These are phyloP conservation scores for Penicillium sp. DNA, from an alignment of 2,329 filamentous ascomycete species.

Conservation along the genomic window DNA sequence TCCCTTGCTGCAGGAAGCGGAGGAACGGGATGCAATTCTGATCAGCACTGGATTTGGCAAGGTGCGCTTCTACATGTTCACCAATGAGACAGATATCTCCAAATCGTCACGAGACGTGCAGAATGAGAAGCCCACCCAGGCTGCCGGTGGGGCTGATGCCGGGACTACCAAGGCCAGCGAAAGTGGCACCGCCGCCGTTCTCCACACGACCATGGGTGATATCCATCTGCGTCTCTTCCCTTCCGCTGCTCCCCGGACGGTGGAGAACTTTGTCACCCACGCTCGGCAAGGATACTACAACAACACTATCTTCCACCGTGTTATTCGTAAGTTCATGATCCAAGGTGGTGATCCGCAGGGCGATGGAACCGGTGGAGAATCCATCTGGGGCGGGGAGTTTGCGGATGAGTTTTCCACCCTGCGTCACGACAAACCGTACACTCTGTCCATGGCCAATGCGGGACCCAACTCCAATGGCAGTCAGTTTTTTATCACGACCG, in stretches of 20 bases:
- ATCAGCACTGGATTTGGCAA: conserved; percentile 81
- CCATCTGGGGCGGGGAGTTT: conserved; percentile 90
- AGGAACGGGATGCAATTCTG: conserved; percentile 85
- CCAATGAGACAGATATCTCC: conserved; percentile 78
- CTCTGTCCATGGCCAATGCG: conserved; percentile 95
- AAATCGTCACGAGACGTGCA: conserved; percentile 87
- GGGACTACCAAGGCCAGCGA: conserved; percentile 63
- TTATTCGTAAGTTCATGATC: conserved; percentile 99
- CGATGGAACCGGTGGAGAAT: conserved; percentile 86
- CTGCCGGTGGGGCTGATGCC: conserved; percentile 49
- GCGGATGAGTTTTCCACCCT: conserved; percentile 90
- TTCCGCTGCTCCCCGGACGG: conserved; percentile 85
- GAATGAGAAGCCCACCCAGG: conserved; percentile 81
- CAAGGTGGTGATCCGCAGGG: conserved; percentile 79
- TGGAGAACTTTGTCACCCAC: conserved; percentile 97
- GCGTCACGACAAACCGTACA: conserved; percentile 94
- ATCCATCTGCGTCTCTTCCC: conserved; percentile 93
- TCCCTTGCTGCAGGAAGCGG: conserved; percentile 87
- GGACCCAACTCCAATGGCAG: conserved; percentile 93
- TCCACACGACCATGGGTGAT: conserved; percentile 93
- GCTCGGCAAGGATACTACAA: conserved; percentile 92
- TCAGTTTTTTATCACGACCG: conserved; percentile 98
- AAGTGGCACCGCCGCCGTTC: conserved; percentile 73
- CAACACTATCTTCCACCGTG: conserved; percentile 92
- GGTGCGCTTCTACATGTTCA: conserved; percentile 96